Evolutionary conservation across 495 filamentous ascomycete species (phyloP).

Genomic region (Aspergillus cristatus): DNA sequence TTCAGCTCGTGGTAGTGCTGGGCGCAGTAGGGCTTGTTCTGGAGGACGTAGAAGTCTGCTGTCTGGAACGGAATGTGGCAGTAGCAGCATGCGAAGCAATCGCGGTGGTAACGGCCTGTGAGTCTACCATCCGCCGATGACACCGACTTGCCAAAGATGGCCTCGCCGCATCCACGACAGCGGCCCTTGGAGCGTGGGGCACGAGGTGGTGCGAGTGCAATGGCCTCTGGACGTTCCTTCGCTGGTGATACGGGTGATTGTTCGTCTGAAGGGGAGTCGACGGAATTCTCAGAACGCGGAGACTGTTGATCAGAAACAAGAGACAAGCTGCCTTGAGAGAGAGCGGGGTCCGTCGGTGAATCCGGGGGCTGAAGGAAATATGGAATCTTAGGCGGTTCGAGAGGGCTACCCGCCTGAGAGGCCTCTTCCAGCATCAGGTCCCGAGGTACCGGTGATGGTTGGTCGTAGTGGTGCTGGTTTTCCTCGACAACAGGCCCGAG

Average conservation of each 20-base stretch:
- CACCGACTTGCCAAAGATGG: slow-evolving; percentile 84
- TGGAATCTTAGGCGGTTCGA: slow-evolving; percentile 28
- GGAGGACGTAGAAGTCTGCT: slow-evolving; percentile 83
- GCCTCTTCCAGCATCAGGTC: too few relatives aligned
- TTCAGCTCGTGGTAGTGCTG: slow-evolving; percentile 92
- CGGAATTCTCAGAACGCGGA: slow-evolving; percentile 10
- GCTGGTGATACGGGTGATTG: slow-evolving; percentile 4
- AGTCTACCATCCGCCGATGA: slow-evolving; percentile 89
- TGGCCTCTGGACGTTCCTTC: slow-evolving; percentile 11
- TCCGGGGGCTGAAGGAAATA: slow-evolving; percentile 33
- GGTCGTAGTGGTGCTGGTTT: too few relatives aligned
- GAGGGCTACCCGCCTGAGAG: slow-evolving; percentile 15
- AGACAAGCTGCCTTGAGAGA: slow-evolving; percentile 34
- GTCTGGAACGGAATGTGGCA: slow-evolving; percentile 77
- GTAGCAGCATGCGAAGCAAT: slow-evolving; percentile 85
- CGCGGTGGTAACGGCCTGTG: slow-evolving; percentile 87
- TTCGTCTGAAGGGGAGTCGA: slow-evolving; percentile 11
- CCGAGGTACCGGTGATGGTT: too few relatives aligned
- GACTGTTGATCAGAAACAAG: slow-evolving; percentile 24
- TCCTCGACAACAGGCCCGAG: slow-evolving; percentile 31
- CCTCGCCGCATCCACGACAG: slow-evolving; percentile 72
- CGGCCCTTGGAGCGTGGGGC: slow-evolving; percentile 51
- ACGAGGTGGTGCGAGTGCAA: slow-evolving; percentile 12
- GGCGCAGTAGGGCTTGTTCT: slow-evolving; percentile 82
- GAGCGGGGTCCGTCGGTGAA: slow-evolving; percentile 52